Base-by-base conservation (phyloP, 345 rosid species). In the Lagerstroemia speciosa region DNA sequence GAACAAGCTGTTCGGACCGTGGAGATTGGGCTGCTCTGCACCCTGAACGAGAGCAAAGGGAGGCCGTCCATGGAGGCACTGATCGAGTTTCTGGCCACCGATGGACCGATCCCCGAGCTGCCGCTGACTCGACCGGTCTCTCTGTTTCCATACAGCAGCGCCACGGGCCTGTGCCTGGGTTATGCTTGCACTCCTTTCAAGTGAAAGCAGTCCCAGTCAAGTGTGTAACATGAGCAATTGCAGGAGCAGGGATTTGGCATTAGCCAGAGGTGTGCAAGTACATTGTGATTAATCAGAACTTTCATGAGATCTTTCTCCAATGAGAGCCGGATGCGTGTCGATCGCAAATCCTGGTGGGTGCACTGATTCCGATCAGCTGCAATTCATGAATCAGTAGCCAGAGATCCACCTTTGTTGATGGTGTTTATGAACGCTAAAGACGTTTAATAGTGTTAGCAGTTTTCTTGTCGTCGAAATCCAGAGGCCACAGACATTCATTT, bases 131-230 rank as follows among this genome's bases (percentile, higher is more conserved):
- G 83, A 41, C 88, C 80, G 1, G 61, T 82, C n/a, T 72, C 81
- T 40, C 65, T 82, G 52, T 80, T 78, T 38, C 84, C 89, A 9
- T 82, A 78, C 67, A 82, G 80, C 69, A 82, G 85, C 71, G 30
- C 74, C 64, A 76, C 74, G 0, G 79, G 79, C 17, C 79, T 82
- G 20, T 80, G 84, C 58, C 68, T 75, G 0, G 71, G 76, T 37
- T 80, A 80, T 64, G 71, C 86, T 48, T 84, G 86, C 33, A 64
- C 76, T 11, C 73, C 76, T 58, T 82, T 84, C 78, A 74, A 69
- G 46, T 84, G 71, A 84, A n/a, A 24, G 30, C 15, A 55, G 31
- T 55, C 22, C 48, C 16, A 24, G 24, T 2, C 61, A 9, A 24
- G 29, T 9, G 31, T 55, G 61, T 2, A 22, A 55, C 1, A 12